Conservation (phyloP, 768 basidiomycete species). For the Phaeotremella fagi region DNA sequence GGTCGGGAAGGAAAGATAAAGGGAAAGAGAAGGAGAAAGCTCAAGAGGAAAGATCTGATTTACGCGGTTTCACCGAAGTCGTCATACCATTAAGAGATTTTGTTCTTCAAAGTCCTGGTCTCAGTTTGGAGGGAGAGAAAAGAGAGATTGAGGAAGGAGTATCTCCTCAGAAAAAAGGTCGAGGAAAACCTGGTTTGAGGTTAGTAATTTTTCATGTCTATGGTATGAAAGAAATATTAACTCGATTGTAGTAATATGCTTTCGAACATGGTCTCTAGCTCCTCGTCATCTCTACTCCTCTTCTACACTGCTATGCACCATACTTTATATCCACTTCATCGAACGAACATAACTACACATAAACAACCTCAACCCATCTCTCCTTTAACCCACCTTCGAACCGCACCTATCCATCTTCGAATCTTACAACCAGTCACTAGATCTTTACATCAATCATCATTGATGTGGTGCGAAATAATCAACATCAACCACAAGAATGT, state of each 20-base stretch:
- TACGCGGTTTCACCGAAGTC: background rate
- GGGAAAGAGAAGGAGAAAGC: background rate
- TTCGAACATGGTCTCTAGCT: constrained; percentile 18
- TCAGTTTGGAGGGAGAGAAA: too few species aligned
- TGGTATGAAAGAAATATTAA: constrained; percentile 7
- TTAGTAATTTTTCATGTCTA: background rate
- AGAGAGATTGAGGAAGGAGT: constrained; percentile 38
- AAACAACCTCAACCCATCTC: constrained; percentile 1
- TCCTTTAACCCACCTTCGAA: constrained; percentile 8
- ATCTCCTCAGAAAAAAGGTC: constrained; percentile 25
- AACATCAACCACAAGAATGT: constrained; percentile 2
- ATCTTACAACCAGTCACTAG: background rate
- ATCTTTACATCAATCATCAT: constrained; percentile 12
- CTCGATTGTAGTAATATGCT: constrained; percentile 2
- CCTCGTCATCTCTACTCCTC: constrained; percentile 24
- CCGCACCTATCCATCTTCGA: constrained; percentile 7
- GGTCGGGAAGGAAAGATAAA: background rate
- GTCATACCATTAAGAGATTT: background rate
- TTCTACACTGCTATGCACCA: constrained; percentile 37
- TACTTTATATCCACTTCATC: constrained; percentile 10
- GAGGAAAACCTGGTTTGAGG: background rate
- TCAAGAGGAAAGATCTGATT: background rate
- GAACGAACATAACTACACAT: background rate
- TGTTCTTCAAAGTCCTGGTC: background rate
- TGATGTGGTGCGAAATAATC: constrained; percentile 11